Conservation (phyloP, 2,329 filamentous ascomycete genomes). For the Corynespora cassiicola region DNA sequence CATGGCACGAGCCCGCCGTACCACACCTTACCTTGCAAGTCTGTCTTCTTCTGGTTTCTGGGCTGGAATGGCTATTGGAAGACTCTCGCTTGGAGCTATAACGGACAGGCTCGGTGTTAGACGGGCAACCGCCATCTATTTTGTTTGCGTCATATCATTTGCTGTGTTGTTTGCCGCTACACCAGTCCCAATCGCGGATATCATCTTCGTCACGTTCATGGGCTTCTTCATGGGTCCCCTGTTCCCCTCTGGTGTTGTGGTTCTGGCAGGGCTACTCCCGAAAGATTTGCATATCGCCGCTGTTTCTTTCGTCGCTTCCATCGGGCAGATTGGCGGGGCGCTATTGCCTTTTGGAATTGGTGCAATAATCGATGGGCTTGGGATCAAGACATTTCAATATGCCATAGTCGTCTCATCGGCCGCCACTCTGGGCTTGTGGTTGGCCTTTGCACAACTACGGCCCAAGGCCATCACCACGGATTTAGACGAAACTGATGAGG, state of each 20-base stretch:
- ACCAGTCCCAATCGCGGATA: slow-evolving; percentile 26
- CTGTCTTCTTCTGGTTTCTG: slow-evolving; percentile 54
- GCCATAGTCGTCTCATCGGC: slow-evolving; percentile 30
- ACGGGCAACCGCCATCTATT: slow-evolving; percentile 31
- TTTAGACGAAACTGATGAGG: no score
- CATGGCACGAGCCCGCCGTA: slow-evolving; percentile 50
- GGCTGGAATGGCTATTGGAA: slow-evolving; percentile 52
- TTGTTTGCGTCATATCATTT: slow-evolving; percentile 23
- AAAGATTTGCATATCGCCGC: slow-evolving; percentile 50
- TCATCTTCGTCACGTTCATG: slow-evolving; percentile 38
- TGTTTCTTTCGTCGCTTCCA: slow-evolving; percentile 52
- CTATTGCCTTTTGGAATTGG: slow-evolving; percentile 54
- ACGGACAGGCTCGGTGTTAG: slow-evolving; percentile 37
- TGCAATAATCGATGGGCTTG: slow-evolving; percentile 45
- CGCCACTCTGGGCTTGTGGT: slow-evolving; percentile 30
- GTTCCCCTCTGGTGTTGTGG: slow-evolving; percentile 51
- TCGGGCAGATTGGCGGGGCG: slow-evolving; percentile 54
- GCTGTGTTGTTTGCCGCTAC: slow-evolving; percentile 28
- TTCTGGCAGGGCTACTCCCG: slow-evolving; percentile 47
- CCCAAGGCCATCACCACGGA: no score
- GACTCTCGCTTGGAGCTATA: slow-evolving; percentile 33
- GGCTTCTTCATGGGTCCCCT: slow-evolving; percentile 52
- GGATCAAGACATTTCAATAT: slow-evolving; percentile 47
- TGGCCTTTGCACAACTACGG: slow-evolving; percentile 10
- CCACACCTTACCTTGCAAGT: slow-evolving; percentile 45